phyloP scores from a whole-genome alignment of 768 basidiomycete species.

The Crassisporium funariophilum region DNA sequence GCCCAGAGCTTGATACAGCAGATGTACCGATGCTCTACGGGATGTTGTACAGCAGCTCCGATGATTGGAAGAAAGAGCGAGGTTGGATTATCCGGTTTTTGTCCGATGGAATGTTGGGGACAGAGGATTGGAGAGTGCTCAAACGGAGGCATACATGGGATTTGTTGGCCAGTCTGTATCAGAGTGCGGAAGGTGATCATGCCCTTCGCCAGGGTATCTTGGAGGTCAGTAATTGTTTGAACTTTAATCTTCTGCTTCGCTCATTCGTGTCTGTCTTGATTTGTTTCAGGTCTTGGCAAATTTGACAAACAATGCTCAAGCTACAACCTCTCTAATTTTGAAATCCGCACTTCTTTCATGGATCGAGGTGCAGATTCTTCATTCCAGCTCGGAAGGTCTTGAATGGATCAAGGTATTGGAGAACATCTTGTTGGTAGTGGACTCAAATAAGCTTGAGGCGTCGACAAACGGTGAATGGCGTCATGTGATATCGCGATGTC shows the following conservation, averaged over 20 bases:
- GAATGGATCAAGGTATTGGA: conserved; percentile 70
- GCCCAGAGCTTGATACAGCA: conserved; percentile 73
- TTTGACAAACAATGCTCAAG: conserved; percentile 68
- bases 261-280: background rate
- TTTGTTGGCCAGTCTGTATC: conserved; percentile 79
- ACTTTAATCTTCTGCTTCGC: background rate
- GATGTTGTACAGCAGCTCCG: conserved; percentile 80
- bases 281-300: conserved; percentile 66
- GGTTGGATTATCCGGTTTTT: conserved; percentile 86
- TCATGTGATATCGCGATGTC: conserved; percentile 52
- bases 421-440: conserved; percentile 56
- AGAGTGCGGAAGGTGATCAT: conserved; percentile 58
- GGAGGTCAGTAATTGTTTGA: conserved; percentile 50
- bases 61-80: conserved; percentile 88
- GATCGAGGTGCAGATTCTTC: conserved; percentile 74
- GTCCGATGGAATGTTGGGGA: conserved; percentile 74
- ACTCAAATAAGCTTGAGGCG: conserved; percentile 52
- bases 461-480: conserved; percentile 66
- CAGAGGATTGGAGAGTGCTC: conserved; percentile 80
- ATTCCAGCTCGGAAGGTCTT: conserved; percentile 40
- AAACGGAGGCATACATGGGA: conserved; percentile 89
- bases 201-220: conserved; percentile 59
- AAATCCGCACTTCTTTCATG: conserved; percentile 76
- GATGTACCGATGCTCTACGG: conserved; percentile 92
- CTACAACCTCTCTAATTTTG: conserved; percentile 69